Conservation (phyloP, 306 rosid species). For the Urtica urens region DNA sequence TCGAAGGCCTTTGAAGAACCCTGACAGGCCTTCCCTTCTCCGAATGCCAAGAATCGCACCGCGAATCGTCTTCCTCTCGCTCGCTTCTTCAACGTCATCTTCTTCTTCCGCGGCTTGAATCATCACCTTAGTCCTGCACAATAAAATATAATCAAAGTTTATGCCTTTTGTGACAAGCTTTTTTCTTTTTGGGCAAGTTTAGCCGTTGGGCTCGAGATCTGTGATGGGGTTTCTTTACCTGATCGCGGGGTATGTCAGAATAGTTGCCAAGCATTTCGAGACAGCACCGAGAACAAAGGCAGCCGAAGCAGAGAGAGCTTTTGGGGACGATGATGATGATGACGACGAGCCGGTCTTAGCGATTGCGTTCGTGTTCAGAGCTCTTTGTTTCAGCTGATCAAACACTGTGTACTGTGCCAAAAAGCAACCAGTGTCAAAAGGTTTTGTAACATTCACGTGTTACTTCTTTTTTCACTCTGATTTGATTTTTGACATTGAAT, state of each 20-base stretch:
- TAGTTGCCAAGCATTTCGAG: slow-evolving; percentile 81
- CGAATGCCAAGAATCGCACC: slow-evolving; percentile 60
- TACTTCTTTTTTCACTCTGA: no score
- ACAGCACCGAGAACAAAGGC: slow-evolving; percentile 84
- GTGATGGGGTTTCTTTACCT: slow-evolving; percentile 38
- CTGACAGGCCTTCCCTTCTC: slow-evolving; percentile 69
- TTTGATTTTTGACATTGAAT: no score
- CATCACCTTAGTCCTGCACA: slow-evolving; percentile 77
- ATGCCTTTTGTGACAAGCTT: background rate
- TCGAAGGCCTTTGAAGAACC: slow-evolving; percentile 85
- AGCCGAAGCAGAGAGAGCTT: slow-evolving; percentile 67
- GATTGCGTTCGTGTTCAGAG: slow-evolving; percentile 36
- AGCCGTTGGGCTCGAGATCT: background rate
- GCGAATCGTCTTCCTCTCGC: slow-evolving; percentile 46
- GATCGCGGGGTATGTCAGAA: slow-evolving; percentile 96
- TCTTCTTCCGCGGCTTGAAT: slow-evolving; percentile 76
- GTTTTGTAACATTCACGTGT: no score
- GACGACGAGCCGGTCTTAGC: slow-evolving; percentile 34
- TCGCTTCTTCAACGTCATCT: slow-evolving; percentile 27
- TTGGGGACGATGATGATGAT: slow-evolving; percentile 58
- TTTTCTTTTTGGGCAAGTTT: background rate
- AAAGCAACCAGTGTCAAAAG: no score
- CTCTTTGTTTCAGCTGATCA: slow-evolving; percentile 75
- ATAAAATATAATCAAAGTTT: background rate
- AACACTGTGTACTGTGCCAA: slow-evolving; percentile 64